These are phyloP conservation scores for Triticum turgidum DNA, from an alignment of 176 grass and related monocot genomes.

Conservation along the genomic window DNA sequence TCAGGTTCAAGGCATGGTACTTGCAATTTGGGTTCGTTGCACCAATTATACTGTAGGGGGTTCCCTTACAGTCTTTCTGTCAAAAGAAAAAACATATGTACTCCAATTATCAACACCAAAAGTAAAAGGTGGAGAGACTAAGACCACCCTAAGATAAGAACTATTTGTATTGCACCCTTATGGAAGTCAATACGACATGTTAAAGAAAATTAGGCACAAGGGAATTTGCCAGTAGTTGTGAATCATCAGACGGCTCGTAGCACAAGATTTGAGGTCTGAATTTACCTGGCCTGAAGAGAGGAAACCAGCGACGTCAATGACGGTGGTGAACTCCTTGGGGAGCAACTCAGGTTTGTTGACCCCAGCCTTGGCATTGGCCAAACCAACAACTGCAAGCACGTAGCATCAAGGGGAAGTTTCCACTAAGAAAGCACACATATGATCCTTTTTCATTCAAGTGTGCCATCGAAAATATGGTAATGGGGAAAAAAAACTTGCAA, in stretches of 20 bases:
- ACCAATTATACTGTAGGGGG: too few relatives aligned
- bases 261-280: not conserved
- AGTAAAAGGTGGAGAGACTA: not conserved
- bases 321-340: constrained; percentile 84
- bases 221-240: not conserved
- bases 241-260: not conserved
- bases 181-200: not conserved
- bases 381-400: constrained; percentile 50
- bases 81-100: not conserved
- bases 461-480: not conserved
- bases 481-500: not conserved
- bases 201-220: not conserved
- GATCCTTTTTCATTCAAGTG: not conserved
- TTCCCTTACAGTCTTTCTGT: too few relatives aligned
- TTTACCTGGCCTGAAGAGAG: constrained; percentile 88
- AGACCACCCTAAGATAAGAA: not conserved
- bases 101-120: not conserved
- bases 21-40: too few relatives aligned
- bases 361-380: constrained; percentile 67
- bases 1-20: too few relatives aligned
- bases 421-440: not conserved
- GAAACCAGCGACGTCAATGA: constrained; percentile 94
- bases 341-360: constrained; percentile 92
- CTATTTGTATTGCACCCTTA: not conserved
- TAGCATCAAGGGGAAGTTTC: not conserved